Evolutionary conservation across 1,284 basidiomycete species (phyloP), one percentile per base, ranked within the genome.

Genomic region (Moesziomyces parantarcticus): DNA sequence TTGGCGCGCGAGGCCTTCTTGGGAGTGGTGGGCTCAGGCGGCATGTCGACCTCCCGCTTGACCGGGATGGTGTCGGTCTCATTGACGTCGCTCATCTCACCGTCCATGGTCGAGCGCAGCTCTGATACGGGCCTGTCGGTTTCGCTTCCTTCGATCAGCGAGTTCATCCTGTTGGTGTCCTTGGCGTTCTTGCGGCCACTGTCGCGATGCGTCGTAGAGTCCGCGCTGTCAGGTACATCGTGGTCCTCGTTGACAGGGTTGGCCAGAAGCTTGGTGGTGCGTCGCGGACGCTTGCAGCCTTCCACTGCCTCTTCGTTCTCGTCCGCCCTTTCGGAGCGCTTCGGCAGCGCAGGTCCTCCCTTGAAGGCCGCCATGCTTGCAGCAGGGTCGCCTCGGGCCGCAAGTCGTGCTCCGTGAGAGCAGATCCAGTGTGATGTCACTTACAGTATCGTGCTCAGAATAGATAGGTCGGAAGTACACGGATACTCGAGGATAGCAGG

Each of bases 281-380:
- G 53, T 16, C 25, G 58, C 42, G 43, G 47, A 21, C 54, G 54
- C 23, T 61, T 58, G 50, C n/a, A n/a, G n/a, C 36, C 36, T 8
- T 7, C 18, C 36, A 18, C 6, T 6, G 18, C 16, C 7, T 16
- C 14, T 13, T 39, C 36, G 36, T 4, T 6, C 36, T 18, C 36
- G 14, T 18, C 36, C 18, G 14, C 36, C 36, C 14, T 43, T 3
- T 51, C 32, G 13, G 53, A 20, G 11, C 64, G 53, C 41, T 66
- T 60, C 1, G 64, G 58, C 3, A 66, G 54, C 9, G 64, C 53
- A 16, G 64, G 64, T 20, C 57, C 58, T 13, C 64, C 58, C 49
- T 60, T 66, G 50, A 60, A 59, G 34, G 18, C 46, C 14, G 58
- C 49, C 64, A 66, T 50, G 13, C 23, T 29, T 47, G 11, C 18